Evolutionary conservation across 768 basidiomycete genomes (phyloP).

Genomic region (Exidia glandulosa): DNA sequence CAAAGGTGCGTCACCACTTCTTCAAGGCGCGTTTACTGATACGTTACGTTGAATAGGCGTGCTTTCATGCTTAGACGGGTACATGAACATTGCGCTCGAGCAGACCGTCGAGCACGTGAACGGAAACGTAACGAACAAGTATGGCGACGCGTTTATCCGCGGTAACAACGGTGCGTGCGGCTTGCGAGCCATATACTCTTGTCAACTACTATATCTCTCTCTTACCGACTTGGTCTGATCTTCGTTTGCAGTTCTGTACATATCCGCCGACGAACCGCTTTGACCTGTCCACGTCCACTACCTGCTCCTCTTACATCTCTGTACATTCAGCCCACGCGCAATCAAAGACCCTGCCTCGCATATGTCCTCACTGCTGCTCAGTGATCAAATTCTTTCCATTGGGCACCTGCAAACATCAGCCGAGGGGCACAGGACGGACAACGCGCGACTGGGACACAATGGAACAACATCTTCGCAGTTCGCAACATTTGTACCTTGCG

Average conservation of each 20-base stretch:
- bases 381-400: too few relatives aligned
- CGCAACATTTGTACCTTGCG: too few relatives aligned
- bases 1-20: constrained; percentile 43
- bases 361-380: too few relatives aligned
- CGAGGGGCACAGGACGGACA: too few relatives aligned
- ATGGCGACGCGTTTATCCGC: constrained; percentile 91
- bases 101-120: constrained; percentile 94
- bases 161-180: constrained; percentile 72
- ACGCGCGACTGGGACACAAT: too few relatives aligned
- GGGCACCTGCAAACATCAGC: too few relatives aligned
- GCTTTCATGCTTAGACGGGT: constrained; percentile 91
- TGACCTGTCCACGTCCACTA: too few relatives aligned
- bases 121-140: constrained; percentile 75
- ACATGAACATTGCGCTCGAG: constrained; percentile 98
- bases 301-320: too few relatives aligned
- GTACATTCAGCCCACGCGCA: too few relatives aligned
- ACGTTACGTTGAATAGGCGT: constrained; percentile 42
- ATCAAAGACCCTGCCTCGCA: too few relatives aligned
- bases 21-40: background rate
- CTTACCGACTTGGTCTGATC: background rate
- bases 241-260: constrained; percentile 51
- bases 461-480: too few relatives aligned
- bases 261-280: constrained; percentile 56
- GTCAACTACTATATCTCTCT: background rate
- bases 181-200: constrained; percentile 3